These are phyloP conservation scores for Eucalyptus leucophloia DNA, from an alignment of 345 rosid species.

Conservation along the genomic window DNA sequence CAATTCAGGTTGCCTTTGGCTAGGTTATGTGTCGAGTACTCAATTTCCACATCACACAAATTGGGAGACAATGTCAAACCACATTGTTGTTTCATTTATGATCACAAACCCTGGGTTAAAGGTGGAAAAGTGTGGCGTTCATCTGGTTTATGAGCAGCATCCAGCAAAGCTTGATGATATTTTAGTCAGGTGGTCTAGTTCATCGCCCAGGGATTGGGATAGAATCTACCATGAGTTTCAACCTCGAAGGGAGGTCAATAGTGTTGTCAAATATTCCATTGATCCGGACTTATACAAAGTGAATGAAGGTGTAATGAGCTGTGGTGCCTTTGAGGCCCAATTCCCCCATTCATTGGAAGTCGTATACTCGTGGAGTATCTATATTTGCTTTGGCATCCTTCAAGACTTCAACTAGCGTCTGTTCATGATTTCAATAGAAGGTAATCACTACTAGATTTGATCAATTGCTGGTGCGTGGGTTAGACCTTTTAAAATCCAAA, in stretches of 20 bases:
- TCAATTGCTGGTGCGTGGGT: too few relatives aligned
- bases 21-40: background rate
- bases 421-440: fast-evolving
- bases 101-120: background rate
- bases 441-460: too few relatives aligned
- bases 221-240: too few relatives aligned
- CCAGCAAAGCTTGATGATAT: fast-evolving
- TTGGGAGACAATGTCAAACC: background rate
- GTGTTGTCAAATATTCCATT: fast-evolving
- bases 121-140: background rate
- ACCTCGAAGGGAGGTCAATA: too few relatives aligned
- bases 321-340: fast-evolving
- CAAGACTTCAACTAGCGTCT: fast-evolving
- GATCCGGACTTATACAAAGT: fast-evolving
- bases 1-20: background rate
- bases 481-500: too few relatives aligned
- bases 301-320: background rate
- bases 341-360: fast-evolving
- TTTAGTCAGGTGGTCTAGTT: fast-evolving
- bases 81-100: background rate
- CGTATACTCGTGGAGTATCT: fast-evolving
- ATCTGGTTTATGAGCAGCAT: background rate
- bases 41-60: background rate
- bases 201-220: too few relatives aligned
- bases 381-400: background rate